Evolutionary conservation across 306 rosid genomes (phyloP), one percentile per base, ranked within the genome.

Genomic region (Acacia acuminata): DNA sequence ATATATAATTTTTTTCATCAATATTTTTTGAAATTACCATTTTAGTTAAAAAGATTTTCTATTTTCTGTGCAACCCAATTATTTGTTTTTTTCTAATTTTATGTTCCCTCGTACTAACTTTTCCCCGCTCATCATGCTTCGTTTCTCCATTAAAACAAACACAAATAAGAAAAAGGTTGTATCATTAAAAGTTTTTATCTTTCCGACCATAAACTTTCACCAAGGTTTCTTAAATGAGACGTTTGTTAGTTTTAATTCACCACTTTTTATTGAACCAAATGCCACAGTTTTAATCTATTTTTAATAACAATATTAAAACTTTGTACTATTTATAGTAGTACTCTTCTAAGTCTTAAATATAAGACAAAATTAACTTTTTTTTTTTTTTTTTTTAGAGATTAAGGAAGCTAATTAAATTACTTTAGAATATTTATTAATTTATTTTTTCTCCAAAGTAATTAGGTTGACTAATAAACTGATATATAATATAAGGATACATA

Each of bases 41-140:
- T 44, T 11, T 44, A 44, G 3, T 44, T 44, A 1, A 44, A 44
- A 47, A 47, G 0, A 38, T 6, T 5, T 38, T 38, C 5, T 38
- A 38, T 47, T 47, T 16, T 47, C 0, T 14, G 55, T 48, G 19
- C 19, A 48, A 51, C 19, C 22, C n/a, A 51, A 16, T 51, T 51
- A 51, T 51, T 51, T n/a, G 30, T 56, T 56, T 56, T 56, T 20
- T 27, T 55, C 24, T 7, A 11, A 5, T 24, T 71, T 44, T 24
- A 14, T 47, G 22, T 71, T 44, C 36, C 0, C 58, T 48, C 14
- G 44, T 14, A 1, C 13, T 2, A 53, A 47, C 53, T 79, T 83
- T 83, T 73, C 72, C 30, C 83, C 80, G 72, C 79, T 64, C 65
- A 78, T 83, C 83, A 73, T 48, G 73, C 79, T 63, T 30, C 45